These are phyloP conservation scores for Trichomonas tenax DNA, from an alignment of 208 protist genomes.

Conservation along the genomic window DNA sequence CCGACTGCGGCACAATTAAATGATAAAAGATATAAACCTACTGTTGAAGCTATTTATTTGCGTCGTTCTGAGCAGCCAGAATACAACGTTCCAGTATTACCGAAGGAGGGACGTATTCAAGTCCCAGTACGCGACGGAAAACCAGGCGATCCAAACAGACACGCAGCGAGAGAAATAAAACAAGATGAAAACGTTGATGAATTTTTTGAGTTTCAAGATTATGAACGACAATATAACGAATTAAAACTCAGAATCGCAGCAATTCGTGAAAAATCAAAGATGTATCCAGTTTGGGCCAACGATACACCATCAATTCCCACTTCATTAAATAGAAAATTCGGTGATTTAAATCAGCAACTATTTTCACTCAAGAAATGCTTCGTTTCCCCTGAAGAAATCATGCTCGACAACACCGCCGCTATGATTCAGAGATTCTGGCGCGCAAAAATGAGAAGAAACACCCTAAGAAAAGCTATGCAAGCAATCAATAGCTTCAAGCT, in stretches of 20 bases:
- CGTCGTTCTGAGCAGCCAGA: background rate
- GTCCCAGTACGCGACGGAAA: background rate
- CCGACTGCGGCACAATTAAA: background rate
- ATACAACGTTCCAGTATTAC: background rate
- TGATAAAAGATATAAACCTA: constrained; percentile 12
- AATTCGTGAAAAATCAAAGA: background rate
- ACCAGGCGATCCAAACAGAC: background rate
- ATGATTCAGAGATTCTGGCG: background rate
- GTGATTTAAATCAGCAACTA: background rate
- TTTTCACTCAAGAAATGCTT: constrained; percentile 21
- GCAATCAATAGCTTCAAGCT: background rate
- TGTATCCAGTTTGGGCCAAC: background rate
- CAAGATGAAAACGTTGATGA: background rate
- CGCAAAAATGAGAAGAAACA: background rate
- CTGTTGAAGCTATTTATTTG: constrained; percentile 16
- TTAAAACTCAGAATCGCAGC: background rate
- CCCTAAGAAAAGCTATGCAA: too few species aligned
- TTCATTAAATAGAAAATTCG: background rate
- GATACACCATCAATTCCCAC: background rate
- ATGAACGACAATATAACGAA: background rate
- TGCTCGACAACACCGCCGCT: background rate
- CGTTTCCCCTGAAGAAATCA: constrained; percentile 14
- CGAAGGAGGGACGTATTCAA: background rate
- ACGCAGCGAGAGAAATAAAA: background rate
- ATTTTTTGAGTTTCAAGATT: background rate